phyloP scores from a whole-genome alignment of 805 yeast species.

The Kazachstania bromeliacearum region DNA sequence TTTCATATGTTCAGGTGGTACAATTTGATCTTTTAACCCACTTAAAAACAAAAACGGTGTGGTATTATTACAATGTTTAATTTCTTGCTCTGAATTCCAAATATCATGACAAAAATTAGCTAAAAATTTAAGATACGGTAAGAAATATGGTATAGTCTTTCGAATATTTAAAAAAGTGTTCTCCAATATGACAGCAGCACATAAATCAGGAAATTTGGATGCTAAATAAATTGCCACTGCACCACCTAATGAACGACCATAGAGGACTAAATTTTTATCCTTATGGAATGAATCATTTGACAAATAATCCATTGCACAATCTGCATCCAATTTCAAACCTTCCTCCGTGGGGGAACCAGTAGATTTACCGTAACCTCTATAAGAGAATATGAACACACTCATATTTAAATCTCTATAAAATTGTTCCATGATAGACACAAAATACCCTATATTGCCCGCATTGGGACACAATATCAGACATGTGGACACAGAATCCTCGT shows the following conservation, averaged over 20 bases:
- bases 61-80: constrained; percentile 39
- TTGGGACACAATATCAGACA: constrained; percentile 80
- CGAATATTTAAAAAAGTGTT: constrained; percentile 78
- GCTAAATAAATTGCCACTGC: constrained; percentile 86
- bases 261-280: constrained; percentile 48
- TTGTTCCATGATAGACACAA: constrained; percentile 65
- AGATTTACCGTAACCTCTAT: constrained; percentile 82
- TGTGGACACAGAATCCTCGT: constrained; percentile 42
- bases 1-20: constrained; percentile 79
- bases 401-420: constrained; percentile 54
- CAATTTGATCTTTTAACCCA: constrained; percentile 77
- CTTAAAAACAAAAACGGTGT: constrained; percentile 64
- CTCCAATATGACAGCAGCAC: constrained; percentile 66
- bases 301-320: constrained; percentile 53
- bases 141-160: constrained; percentile 60
- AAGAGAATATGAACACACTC: constrained; percentile 77
- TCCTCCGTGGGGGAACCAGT: constrained; percentile 66
- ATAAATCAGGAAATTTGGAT: constrained; percentile 38
- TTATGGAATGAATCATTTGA: constrained; percentile 38
- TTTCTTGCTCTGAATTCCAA: constrained; percentile 70
- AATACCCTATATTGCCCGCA: constrained; percentile 93
- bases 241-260: constrained; percentile 90
- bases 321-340: constrained; percentile 78
- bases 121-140: constrained; percentile 55
- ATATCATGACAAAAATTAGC: constrained; percentile 58